Conservation (phyloP, 306 rosid species). For the Castanopsis chinensis region DNA sequence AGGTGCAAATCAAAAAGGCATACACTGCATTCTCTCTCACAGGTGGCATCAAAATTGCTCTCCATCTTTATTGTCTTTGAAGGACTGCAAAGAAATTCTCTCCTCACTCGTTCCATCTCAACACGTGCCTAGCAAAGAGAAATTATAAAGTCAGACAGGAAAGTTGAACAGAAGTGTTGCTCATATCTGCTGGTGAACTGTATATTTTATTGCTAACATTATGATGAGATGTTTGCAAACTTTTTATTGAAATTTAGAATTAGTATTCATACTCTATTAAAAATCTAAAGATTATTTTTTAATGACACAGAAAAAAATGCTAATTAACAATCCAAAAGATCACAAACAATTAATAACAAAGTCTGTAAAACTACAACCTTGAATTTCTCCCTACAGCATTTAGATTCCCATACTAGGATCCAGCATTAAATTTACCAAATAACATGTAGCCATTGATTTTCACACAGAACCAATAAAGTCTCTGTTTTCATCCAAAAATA, state of each 20-base stretch:
- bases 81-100: constrained; percentile 65
- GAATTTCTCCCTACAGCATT: neutral
- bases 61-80: constrained; percentile 83
- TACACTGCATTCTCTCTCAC: constrained; percentile 85
- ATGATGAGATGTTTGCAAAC: neutral
- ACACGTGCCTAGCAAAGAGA: constrained; percentile 60
- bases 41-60: constrained; percentile 72
- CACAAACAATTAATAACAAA: neutral
- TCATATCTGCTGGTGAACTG: neutral
- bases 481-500: too few relatives aligned
- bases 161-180: constrained; percentile 7
- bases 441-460: neutral
- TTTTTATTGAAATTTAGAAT: neutral
- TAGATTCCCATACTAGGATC: neutral
- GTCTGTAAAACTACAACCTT: neutral
- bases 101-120: constrained; percentile 70
- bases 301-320: too few relatives aligned
- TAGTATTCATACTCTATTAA: neutral
- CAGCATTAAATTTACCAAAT: neutral
- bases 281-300: neutral
- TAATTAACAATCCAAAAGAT: too few relatives aligned
- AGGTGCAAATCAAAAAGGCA: constrained; percentile 94
- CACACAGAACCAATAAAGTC: neutral
- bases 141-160: constrained; percentile 17
- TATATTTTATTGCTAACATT: neutral